Evolutionary conservation across 371 early-diverging fungal genomes (phyloP), one percentile per base, ranked within the genome.

Genomic region (Circinella minor): DNA sequence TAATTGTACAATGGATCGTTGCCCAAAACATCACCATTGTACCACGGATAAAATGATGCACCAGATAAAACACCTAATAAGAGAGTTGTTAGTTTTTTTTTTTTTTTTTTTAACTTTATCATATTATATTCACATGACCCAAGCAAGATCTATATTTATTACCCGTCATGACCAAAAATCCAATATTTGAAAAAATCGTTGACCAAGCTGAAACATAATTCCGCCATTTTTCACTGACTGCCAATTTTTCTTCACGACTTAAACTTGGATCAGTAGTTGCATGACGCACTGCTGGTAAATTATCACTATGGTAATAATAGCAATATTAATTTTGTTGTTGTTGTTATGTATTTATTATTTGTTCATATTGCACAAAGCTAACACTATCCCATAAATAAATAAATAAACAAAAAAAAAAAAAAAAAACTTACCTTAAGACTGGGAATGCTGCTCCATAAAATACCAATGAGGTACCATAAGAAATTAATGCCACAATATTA

Each of bases 361-460:
- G 51, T 51, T 51, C 43, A 43, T 11, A 43, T 14, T 51, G 14
- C 15, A 51, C 51, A 13, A 0, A 13, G 3, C 15, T 47, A 3
- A 1, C 47, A 7, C 15, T n/a, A 1, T 51, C 11, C 43, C 11
- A 3, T 43, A 43, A 9, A 43, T 43, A 43, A 15, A 13, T 27
- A 27, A 27, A 27, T 27, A 60, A 36, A n/a, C n/a, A n/a, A n/a
- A n/a, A n/a, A n/a, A n/a, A n/a, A n/a, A n/a, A n/a, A n/a, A n/a
- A n/a, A 34, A 37, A 11, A 4, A 34, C 11, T 63, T 73, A 81
- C 79, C 82, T 83, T 13, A 84, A 39, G 9, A 73, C 77, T 9
- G 85, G 85, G 51, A 84, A 84, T 43, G 85, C 85, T 36, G 85
- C 85, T n/a, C 66, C 81, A 66, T 84, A 84, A 70, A 84, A 84